These are phyloP conservation scores for Phialocephala sp. DNA, from an alignment of 2,329 filamentous ascomycete species.

Conservation along the genomic window DNA sequence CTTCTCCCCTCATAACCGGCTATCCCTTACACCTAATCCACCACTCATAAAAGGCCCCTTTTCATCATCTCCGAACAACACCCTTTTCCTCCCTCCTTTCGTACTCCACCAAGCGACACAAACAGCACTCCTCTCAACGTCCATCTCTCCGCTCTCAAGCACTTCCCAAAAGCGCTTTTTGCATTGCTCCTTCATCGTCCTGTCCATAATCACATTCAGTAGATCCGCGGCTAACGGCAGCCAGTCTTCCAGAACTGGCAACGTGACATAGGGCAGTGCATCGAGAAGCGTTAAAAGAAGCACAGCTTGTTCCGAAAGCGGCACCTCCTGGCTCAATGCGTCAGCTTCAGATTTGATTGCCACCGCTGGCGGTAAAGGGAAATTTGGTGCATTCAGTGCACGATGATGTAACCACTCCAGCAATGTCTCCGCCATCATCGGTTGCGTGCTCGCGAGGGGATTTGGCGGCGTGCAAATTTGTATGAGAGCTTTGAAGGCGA, in stretches of 20 bases:
- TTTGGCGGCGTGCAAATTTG: constrained; percentile 70
- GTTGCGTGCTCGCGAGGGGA: constrained; percentile 63
- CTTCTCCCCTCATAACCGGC: constrained; percentile 33
- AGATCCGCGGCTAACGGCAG: constrained; percentile 66
- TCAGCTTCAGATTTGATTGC: constrained; percentile 41
- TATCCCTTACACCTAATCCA: constrained; percentile 31
- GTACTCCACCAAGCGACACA: constrained; percentile 72
- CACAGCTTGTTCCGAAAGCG: constrained; percentile 64
- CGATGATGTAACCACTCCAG: constrained; percentile 69
- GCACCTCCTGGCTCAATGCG: constrained; percentile 40
- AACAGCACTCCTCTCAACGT: constrained; percentile 68
- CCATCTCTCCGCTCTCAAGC: constrained; percentile 69
- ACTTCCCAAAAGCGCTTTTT: constrained; percentile 71
- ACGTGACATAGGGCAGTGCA: constrained; percentile 63
- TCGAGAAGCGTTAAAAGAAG: constrained; percentile 69
- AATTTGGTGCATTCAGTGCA: constrained; percentile 58
- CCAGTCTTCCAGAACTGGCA: constrained; percentile 68
- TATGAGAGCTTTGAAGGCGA: constrained; percentile 72
- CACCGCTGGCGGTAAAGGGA: constrained; percentile 44
- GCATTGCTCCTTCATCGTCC: constrained; percentile 60
- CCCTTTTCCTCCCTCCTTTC: constrained; percentile 49
- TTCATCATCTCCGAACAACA: constrained; percentile 34
- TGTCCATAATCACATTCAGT: constrained; percentile 60
- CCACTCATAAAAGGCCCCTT: constrained; percentile 41
- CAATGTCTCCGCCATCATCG: constrained; percentile 66